A percentile compares a stretch with the other conserved stretches of the same genome.
Evolutionary conservation across 768 basidiomycete species (phyloP).

Genomic region (Hortiboletus campestris): DNA sequence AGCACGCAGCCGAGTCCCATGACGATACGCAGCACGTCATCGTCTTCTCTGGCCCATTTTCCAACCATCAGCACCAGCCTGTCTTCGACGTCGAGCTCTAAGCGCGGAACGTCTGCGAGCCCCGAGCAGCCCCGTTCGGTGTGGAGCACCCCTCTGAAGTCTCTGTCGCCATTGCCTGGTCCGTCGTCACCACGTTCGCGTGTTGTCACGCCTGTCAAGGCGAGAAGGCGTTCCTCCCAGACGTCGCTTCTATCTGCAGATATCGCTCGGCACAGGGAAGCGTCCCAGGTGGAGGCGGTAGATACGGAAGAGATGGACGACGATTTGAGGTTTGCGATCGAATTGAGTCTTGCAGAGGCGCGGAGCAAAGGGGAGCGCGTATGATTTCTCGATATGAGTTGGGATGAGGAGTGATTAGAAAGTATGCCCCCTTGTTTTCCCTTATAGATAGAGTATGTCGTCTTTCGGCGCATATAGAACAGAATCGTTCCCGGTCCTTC

Average conservation of each 20-base stretch:
- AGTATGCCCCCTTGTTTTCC: neutral
- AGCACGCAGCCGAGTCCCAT: slow-evolving; percentile 10
- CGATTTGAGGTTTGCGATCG: slow-evolving; percentile 62
- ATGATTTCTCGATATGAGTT: slow-evolving; percentile 8
- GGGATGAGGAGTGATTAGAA: neutral
- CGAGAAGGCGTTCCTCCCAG: slow-evolving; percentile 6
- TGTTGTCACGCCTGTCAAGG: slow-evolving; percentile 6
- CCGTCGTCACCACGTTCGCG: slow-evolving; percentile 19
- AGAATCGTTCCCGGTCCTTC: neutral
- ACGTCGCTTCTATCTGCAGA: slow-evolving; percentile 15
- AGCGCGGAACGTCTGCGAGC: slow-evolving; percentile 14
- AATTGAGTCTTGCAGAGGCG: slow-evolving; percentile 65
- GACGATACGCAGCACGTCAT: slow-evolving; percentile 10
- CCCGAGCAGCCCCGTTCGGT: slow-evolving; percentile 28
- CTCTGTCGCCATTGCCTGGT: slow-evolving; percentile 11
- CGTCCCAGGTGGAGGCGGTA: neutral
- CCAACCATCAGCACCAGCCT: slow-evolving; percentile 34
- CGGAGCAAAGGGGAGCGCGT: slow-evolving; percentile 9
- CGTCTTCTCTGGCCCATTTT: slow-evolving; percentile 31
- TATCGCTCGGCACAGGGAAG: slow-evolving; percentile 3
- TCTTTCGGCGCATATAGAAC: neutral
- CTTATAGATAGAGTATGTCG: neutral
- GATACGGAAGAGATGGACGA: slow-evolving; percentile 51
- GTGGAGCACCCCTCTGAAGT: slow-evolving; percentile 40
- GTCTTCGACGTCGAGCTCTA: slow-evolving; percentile 24